These are phyloP conservation scores for Gilbertella persicaria DNA, from an alignment of 371 early-diverging fungal genomes.

Conservation along the genomic window DNA sequence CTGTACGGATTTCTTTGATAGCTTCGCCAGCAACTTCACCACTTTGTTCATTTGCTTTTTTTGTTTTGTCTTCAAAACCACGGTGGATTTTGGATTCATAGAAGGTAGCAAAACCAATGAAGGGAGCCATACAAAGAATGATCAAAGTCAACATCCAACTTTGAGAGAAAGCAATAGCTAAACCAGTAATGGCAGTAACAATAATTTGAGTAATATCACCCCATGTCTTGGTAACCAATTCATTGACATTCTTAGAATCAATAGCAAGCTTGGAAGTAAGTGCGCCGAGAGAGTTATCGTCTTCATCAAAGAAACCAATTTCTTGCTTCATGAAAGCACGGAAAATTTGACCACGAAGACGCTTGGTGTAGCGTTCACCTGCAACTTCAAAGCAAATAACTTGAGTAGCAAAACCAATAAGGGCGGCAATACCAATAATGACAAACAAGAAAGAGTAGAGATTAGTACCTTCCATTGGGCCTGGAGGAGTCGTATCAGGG, in stretches of 20 bases:
- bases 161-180: conserved; percentile 50
- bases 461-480: conserved; percentile 55
- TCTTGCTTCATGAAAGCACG: conserved; percentile 76
- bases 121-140: conserved; percentile 55
- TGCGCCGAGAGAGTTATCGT: conserved; percentile 81
- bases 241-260: conserved; percentile 75
- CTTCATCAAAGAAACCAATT: conserved; percentile 85
- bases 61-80: conserved; percentile 62
- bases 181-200: conserved; percentile 45
- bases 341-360: conserved; percentile 63
- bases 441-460: conserved; percentile 82
- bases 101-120: conserved; percentile 48
- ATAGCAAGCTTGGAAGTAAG: conserved; percentile 81
- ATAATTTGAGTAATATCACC: conserved; percentile 63
- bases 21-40: conserved; percentile 84
- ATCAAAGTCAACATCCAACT: conserved; percentile 66
- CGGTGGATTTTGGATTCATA: conserved; percentile 48
- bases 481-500: conserved; percentile 20
- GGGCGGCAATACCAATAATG: conserved; percentile 56
- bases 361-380: conserved; percentile 62
- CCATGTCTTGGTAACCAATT: conserved; percentile 68
- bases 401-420: conserved; percentile 46
- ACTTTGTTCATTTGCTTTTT: conserved; percentile 69
- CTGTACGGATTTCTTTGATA: conserved; percentile 86
- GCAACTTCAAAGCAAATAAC: conserved; percentile 47